A percentile compares a stretch with the other conserved stretches of the same genome.
Conservation (phyloP, 2,329 filamentous ascomycete genomes). For the Ophiocordyceps camponoti-leonardi region DNA sequence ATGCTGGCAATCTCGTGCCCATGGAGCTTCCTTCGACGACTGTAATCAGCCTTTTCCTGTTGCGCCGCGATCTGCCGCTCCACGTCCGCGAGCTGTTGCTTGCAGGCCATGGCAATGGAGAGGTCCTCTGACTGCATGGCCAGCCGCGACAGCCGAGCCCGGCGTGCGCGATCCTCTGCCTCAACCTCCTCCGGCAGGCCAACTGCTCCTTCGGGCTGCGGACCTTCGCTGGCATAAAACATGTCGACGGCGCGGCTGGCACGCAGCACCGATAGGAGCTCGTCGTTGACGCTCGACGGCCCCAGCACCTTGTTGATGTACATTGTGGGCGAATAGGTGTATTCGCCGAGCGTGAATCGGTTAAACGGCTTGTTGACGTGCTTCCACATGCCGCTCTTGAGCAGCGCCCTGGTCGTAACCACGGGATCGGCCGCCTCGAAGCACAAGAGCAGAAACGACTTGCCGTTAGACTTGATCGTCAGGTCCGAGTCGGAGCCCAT, state of each 20-base stretch:
- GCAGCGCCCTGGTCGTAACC: slow-evolving; percentile 35
- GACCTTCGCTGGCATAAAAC: slow-evolving; percentile 34
- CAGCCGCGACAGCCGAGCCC: slow-evolving; percentile 25
- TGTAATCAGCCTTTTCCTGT: slow-evolving; percentile 33
- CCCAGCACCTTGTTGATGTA: slow-evolving; percentile 34
- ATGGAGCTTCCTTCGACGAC: slow-evolving; percentile 27
- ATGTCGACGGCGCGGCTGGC: slow-evolving; percentile 35
- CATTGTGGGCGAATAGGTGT: slow-evolving; percentile 47
- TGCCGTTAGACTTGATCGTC: slow-evolving; percentile 35
- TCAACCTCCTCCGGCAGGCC: slow-evolving; percentile 34
- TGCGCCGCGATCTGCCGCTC: slow-evolving; percentile 31
- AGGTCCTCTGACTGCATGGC: slow-evolving; percentile 32
- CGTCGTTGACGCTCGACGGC: slow-evolving; percentile 18
- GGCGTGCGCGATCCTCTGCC: slow-evolving; percentile 30
- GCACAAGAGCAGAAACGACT: slow-evolving; percentile 41
- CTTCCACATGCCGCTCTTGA: slow-evolving; percentile 49
- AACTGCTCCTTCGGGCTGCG: slow-evolving; percentile 34
- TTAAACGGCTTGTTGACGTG: slow-evolving; percentile 43
- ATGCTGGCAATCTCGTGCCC: slow-evolving; percentile 26
- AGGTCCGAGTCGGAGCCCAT: slow-evolving; percentile 40
- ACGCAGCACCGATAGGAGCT: slow-evolving; percentile 29
- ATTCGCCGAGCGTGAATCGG: slow-evolving; percentile 30
- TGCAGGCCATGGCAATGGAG: slow-evolving; percentile 26
- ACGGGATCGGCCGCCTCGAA: slow-evolving; percentile 39
- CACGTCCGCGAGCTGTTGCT: slow-evolving; percentile 31